These are phyloP conservation scores for Lodderomyces oxycetoniae DNA, from an alignment of 1,139 yeast species.

Conservation along the genomic window DNA sequence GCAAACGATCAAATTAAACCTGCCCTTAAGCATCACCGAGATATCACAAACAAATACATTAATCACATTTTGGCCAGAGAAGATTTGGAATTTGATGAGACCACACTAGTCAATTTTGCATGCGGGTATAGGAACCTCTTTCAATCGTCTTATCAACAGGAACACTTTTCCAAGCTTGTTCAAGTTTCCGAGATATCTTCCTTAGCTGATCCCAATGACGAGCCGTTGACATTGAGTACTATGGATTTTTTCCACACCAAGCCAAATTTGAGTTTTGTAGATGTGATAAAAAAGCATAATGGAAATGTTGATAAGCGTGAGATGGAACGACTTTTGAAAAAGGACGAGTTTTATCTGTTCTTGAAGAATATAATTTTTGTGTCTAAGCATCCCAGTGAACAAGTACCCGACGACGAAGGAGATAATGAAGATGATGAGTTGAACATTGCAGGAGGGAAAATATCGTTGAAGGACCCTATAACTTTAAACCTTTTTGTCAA, in stretches of 20 bases:
- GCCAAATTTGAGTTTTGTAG: conserved; percentile 10
- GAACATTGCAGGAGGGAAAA: conserved; percentile 61
- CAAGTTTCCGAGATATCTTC: background rate
- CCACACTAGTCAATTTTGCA: conserved; percentile 6
- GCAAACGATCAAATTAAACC: conserved; percentile 3
- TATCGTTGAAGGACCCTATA: conserved; percentile 63
- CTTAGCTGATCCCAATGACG: background rate
- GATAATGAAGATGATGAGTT: conserved; percentile 50
- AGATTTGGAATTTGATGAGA: conserved; percentile 10
- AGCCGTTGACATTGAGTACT: conserved; percentile 15
- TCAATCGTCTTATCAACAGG: background rate
- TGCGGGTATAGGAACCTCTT: conserved; percentile 1
- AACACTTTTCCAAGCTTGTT: background rate
- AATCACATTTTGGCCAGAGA: conserved; percentile 9
- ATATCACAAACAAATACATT: conserved; percentile 9
- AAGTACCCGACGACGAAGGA: conserved; percentile 34
- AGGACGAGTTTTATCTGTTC: conserved; percentile 17
- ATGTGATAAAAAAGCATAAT: conserved; percentile 7
- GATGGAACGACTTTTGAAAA: conserved; percentile 1
- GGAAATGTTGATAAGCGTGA: conserved; percentile 1
- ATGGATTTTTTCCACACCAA: conserved; percentile 16
- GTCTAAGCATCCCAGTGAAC: conserved; percentile 36
- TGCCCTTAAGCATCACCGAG: conserved; percentile 7
- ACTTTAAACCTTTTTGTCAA: conserved; percentile 45
- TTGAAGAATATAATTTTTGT: conserved; percentile 27